Evolutionary conservation across 2,329 filamentous ascomycete genomes (phyloP).

Genomic region (Talaromyces amestolkiae): DNA sequence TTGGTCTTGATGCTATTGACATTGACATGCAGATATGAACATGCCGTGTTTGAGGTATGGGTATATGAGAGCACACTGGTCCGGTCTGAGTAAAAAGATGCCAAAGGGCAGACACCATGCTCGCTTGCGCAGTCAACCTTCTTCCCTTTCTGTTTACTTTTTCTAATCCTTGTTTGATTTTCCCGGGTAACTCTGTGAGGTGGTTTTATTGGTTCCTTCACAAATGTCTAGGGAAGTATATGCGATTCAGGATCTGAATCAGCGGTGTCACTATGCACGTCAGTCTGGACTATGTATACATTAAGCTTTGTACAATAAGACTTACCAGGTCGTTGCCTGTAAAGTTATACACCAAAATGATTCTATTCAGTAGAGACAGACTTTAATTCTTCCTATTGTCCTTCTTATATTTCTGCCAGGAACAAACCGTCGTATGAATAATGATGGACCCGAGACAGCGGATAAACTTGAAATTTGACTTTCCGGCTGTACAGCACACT

Average conservation of each 20-base stretch:
- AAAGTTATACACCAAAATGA: not conserved
- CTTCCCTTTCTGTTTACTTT: not conserved
- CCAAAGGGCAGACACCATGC: constrained; percentile 15
- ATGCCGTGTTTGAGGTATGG: constrained; percentile 7
- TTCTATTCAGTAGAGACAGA: not conserved
- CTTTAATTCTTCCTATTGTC: not conserved
- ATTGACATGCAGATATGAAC: not conserved
- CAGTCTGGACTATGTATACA: not conserved
- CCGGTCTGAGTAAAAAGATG: not conserved
- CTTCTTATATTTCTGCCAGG: not conserved
- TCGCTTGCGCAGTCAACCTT: not conserved
- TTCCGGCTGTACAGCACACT: not conserved
- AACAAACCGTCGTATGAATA: not conserved
- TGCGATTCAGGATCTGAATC: not conserved
- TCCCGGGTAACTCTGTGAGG: not conserved
- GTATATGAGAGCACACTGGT: not conserved
- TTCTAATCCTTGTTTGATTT: not conserved
- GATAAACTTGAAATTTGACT: constrained; percentile 10
- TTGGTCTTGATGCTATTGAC: not conserved
- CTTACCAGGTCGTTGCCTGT: not conserved
- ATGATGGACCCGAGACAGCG: constrained; percentile 14
- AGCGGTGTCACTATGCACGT: not conserved
- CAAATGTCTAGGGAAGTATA: no score
- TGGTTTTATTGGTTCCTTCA: not conserved
- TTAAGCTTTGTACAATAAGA: not conserved